Conservation (phyloP, 805 yeast species). For the Candida golubevii region DNA sequence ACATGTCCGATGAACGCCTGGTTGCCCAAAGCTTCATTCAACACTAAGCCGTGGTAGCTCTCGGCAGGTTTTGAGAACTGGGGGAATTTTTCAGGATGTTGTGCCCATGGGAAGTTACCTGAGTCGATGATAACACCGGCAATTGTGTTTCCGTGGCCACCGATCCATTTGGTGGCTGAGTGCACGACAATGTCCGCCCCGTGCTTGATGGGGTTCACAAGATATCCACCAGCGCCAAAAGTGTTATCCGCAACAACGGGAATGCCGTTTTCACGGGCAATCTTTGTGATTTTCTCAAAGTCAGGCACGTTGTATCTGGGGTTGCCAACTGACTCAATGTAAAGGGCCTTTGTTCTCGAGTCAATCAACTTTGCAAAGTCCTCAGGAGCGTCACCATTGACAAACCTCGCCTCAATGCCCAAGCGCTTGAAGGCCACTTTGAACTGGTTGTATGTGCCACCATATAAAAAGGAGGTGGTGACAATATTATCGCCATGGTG, state of each 20-base stretch:
- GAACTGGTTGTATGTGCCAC: constrained; percentile 95
- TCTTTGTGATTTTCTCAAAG: constrained; percentile 65
- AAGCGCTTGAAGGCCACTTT: constrained; percentile 86
- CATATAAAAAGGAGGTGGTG: constrained; percentile 82
- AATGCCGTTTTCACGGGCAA: constrained; percentile 82
- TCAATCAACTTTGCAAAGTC: constrained; percentile 73
- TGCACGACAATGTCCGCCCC: constrained; percentile 93
- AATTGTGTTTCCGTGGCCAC: constrained; percentile 94
- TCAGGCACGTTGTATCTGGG: constrained; percentile 93
- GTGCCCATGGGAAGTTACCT: constrained; percentile 89
- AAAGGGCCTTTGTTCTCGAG: constrained; percentile 83
- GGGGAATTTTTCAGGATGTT: constrained; percentile 84
- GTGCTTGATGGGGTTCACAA: constrained; percentile 75
- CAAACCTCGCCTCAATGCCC: constrained; percentile 83
- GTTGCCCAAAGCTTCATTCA: constrained; percentile 77
- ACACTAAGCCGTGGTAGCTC: constrained; percentile 86
- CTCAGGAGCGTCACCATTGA: constrained; percentile 73
- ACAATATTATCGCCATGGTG: constrained; percentile 87
- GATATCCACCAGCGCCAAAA: constrained; percentile 93
- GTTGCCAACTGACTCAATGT: constrained; percentile 87
- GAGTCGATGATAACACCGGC: constrained; percentile 89
- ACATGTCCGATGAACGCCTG: constrained; percentile 75
- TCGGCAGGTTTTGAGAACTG: constrained; percentile 88
- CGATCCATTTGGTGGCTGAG: constrained; percentile 97
- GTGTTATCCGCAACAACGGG: constrained; percentile 95